Evolutionary conservation across 2,329 filamentous ascomycete species (phyloP).

Genomic region (Pseudocercospora cruenta): DNA sequence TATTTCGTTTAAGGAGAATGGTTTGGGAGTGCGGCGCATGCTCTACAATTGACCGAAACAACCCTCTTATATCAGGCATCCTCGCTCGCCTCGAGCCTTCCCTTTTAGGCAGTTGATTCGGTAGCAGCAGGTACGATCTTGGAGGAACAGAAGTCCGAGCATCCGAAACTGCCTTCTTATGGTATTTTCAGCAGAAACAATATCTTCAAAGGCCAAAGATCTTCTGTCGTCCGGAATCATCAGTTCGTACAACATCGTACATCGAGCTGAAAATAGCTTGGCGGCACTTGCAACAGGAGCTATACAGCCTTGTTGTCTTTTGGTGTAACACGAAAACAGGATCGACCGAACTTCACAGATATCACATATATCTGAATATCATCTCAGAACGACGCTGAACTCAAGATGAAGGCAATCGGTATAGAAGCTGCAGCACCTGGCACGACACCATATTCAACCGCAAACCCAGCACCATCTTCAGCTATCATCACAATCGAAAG

Average conservation of each 20-base stretch:
- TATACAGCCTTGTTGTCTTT: background rate
- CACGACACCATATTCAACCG: background rate
- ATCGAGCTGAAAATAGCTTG: background rate
- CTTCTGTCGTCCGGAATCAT: background rate
- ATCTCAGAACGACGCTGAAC: background rate
- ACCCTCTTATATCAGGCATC: background rate
- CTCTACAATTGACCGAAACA: background rate
- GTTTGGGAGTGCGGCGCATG: background rate
- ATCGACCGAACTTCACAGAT: background rate
- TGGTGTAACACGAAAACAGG: background rate
- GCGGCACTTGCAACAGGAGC: background rate
- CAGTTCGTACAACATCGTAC: background rate
- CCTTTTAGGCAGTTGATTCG: background rate
- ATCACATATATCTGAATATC: background rate
- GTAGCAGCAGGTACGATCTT: background rate
- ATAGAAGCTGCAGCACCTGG: background rate
- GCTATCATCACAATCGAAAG: background rate
- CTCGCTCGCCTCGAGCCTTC: background rate
- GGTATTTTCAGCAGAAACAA: background rate
- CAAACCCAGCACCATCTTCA: constrained; percentile 14
- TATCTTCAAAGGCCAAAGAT: background rate
- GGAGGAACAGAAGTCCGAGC: background rate
- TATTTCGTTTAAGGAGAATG: background rate
- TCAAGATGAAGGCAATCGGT: constrained; percentile 3
- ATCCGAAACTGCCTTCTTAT: background rate